Evolutionary conservation across 2,329 filamentous ascomycete genomes (phyloP), one percentile per base, ranked within the genome.

Genomic region (Aureobasidium sp.): DNA sequence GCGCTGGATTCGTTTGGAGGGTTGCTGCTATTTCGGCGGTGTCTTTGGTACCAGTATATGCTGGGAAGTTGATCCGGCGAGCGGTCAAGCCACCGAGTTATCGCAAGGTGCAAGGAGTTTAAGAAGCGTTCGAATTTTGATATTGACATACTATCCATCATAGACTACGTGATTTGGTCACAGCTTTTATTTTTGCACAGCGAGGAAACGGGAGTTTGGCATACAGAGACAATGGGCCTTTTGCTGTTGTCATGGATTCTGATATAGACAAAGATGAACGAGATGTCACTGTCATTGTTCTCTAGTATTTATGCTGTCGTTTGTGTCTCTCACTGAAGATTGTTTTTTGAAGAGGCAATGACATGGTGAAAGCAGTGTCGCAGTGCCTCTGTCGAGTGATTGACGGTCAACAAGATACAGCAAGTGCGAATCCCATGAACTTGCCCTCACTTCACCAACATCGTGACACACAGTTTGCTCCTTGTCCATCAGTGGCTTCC

Each of bases 31-130:
- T 97, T 60, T 83, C 82, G 44, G 87, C 89, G 8, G 86, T 96
- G 48, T 90, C 89, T 46, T 76, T 97, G 62, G 83, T 96, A 52
- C 94, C 94, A 20, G 90, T 93, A 1, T 97, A 93, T 77, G 87
- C 85, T 57, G 91, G 84, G 24, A 97, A 97, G 79, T 75, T 95
- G 64, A 88, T 97, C 67, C 82, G 89, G 69, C 82, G 91, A 71
- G 91, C 86, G 64, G 87, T 96, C 81, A 92, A 89, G 76, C 94
- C 94, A 65, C 92, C 92, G 24, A 96, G 89, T 71, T 97, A 97
- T 78, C 83, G 94, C 70, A 99, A 99, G 79, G 92, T 99, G 17
- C 69, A 71, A 57, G 72, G 71, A 20, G 69, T 71, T 20, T 71
- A 63, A 62, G 20, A 17, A 17, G 26, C 6, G 17, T 24, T 12